Evolutionary conservation across 1,139 yeast species (phyloP).

Genomic region (Hemisphaericaspora subhashii): DNA sequence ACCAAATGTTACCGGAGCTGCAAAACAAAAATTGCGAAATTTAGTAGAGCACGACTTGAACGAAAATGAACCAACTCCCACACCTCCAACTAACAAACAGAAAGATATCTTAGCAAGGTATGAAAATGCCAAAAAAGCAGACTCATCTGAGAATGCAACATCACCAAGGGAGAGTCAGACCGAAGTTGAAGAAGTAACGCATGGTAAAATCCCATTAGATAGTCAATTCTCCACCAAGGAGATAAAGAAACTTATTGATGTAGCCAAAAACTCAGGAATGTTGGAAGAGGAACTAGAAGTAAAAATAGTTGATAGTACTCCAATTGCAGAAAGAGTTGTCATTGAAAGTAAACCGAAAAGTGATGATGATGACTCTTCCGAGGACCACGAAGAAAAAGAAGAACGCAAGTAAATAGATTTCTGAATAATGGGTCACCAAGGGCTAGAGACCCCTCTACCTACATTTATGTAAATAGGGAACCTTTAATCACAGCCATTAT

Average conservation of each 20-base stretch:
- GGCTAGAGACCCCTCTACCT: no score
- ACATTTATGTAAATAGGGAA: no score
- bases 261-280: slow-evolving; percentile 34
- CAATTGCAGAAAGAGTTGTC: background rate
- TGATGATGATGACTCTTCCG: background rate
- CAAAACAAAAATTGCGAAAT: slow-evolving; percentile 8
- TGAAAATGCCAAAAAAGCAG: background rate
- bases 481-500: no score
- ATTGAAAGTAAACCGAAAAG: background rate
- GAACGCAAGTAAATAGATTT: no score
- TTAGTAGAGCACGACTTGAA: background rate
- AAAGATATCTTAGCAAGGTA: slow-evolving; percentile 4
- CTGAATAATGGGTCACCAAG: no score
- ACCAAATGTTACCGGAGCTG: slow-evolving; percentile 6
- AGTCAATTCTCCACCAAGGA: slow-evolving; percentile 43
- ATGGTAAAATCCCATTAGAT: slow-evolving; percentile 41
- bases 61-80: background rate
- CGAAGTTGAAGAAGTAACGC: slow-evolving; percentile 17
- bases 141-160: background rate
- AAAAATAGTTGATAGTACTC: slow-evolving; percentile 20
- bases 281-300: slow-evolving; percentile 28
- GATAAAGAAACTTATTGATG: slow-evolving; percentile 27
- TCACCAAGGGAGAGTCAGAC: slow-evolving; percentile 4
- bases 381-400: no score
- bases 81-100: background rate